Conservation (phyloP, 2,329 filamentous ascomycete genomes). For the Teratosphaeria nubilosa region DNA sequence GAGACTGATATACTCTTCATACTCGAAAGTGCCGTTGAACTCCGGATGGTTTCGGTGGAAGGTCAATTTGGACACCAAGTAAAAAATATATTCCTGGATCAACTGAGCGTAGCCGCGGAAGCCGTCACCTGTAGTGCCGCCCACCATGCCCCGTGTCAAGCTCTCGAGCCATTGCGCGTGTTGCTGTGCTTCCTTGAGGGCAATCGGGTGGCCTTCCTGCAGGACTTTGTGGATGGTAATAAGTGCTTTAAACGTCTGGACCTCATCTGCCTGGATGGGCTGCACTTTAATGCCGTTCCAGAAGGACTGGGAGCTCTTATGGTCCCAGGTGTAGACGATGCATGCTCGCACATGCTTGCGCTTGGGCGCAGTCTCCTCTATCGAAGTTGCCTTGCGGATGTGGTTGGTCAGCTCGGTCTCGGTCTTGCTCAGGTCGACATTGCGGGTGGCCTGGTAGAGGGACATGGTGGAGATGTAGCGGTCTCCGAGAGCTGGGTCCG, state of each 20-base stretch:
- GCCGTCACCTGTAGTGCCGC: conserved; percentile 64
- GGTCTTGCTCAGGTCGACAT: conserved; percentile 55
- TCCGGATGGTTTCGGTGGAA: conserved; percentile 96
- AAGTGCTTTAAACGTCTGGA: conserved; percentile 97
- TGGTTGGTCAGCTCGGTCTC: conserved; percentile 56
- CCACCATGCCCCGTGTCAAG: conserved; percentile 69
- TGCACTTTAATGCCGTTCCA: conserved; percentile 99
- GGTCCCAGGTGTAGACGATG: conserved; percentile 99
- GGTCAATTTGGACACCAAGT: conserved; percentile 83
- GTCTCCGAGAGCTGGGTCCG: not conserved
- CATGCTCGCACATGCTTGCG: conserved; percentile 95
- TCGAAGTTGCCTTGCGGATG: conserved; percentile 53
- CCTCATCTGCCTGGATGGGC: conserved; percentile 94
- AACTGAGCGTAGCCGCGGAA: conserved; percentile 66
- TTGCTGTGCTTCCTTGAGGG: conserved; percentile 76
- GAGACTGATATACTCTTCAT: conserved; percentile 96
- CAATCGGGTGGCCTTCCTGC: conserved; percentile 87
- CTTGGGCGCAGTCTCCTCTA: conserved; percentile 57
- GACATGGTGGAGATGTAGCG: conserved; percentile 6
- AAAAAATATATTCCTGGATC: conserved; percentile 95
- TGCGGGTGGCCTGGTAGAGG: conserved; percentile 38
- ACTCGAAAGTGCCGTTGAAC: conserved; percentile 98
- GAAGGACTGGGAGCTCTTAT: conserved; percentile 89
- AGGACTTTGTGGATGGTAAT: conserved; percentile 97
- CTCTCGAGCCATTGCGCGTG: conserved; percentile 89